These are phyloP conservation scores for Arbutus unedo DNA, from an alignment of 148 eudicot species.

Conservation along the genomic window DNA sequence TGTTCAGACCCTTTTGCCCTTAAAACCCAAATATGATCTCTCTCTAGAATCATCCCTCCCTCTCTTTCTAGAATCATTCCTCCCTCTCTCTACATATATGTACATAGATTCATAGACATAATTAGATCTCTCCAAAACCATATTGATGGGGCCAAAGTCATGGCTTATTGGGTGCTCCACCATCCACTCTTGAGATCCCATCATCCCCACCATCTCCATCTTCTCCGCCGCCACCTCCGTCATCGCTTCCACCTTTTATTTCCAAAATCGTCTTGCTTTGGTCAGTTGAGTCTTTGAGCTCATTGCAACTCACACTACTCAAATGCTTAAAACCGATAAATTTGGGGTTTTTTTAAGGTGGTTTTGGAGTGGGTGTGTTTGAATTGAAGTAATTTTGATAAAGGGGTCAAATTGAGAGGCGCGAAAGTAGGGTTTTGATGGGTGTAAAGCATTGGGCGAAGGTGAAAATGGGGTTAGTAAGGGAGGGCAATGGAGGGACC, in stretches of 20 bases:
- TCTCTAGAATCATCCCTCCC: too few relatives aligned
- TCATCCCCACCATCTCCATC: conserved; percentile 52
- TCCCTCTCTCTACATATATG: too few relatives aligned
- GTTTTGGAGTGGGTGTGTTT: conserved; percentile 39
- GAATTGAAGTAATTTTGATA: conserved; percentile 28
- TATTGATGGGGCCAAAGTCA: too few relatives aligned
- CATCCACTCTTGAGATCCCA: conserved; percentile 15
- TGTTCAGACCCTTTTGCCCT: too few relatives aligned
- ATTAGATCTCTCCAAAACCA: too few relatives aligned
- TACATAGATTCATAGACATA: too few relatives aligned
- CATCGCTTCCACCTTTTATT: conserved; percentile 37
- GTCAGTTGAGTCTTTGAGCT: conserved; percentile 40
- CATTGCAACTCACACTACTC: conserved; percentile 40
- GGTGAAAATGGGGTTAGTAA: conserved; percentile 29
- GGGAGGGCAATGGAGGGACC: conserved; percentile 39
- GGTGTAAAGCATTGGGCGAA: conserved; percentile 21
- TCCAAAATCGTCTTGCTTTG: conserved; percentile 38
- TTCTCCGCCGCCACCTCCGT: conserved; percentile 42
- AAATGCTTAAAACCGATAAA: conserved; percentile 22
- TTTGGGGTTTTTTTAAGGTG: conserved; percentile 32
- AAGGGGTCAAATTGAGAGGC: conserved; percentile 26
- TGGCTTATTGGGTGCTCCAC: too few relatives aligned
- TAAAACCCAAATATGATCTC: too few relatives aligned
- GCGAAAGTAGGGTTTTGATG: conserved; percentile 35
- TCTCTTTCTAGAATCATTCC: too few relatives aligned